A percentile compares a stretch with the other conserved stretches of the same genome.
Evolutionary conservation across 169 alveolate genomes (phyloP).

Genomic region (Pseudocohnilembus persalinus): DNA sequence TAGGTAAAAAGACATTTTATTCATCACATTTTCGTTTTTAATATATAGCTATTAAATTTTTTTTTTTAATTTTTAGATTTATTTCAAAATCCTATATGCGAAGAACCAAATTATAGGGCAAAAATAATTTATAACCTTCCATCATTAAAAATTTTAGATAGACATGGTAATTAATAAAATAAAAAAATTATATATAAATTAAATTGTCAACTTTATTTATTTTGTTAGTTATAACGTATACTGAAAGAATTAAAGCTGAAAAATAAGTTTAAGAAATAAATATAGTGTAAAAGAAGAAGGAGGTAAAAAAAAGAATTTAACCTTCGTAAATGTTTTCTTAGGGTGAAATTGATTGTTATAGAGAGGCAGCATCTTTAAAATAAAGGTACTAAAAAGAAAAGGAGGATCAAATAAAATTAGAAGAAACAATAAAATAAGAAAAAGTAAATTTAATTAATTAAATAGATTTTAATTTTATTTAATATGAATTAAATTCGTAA

Average conservation of each 20-base stretch:
- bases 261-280: slow-evolving; percentile 25
- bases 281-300: slow-evolving; percentile 52
- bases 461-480: slow-evolving; percentile 18
- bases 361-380: slow-evolving; percentile 55
- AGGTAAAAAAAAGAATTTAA: slow-evolving; percentile 39
- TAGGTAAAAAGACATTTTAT: slow-evolving; percentile 20
- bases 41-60: neutral
- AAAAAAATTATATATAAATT: neutral
- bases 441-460: neutral
- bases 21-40: too few species aligned
- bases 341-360: slow-evolving; percentile 66
- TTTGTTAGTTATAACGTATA: slow-evolving; percentile 47
- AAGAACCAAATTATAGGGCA: slow-evolving; percentile 85
- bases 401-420: slow-evolving; percentile 48
- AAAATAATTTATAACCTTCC: slow-evolving; percentile 79
- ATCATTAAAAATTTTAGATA: slow-evolving; percentile 70
- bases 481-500: slow-evolving; percentile 9
- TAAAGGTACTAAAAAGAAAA: slow-evolving; percentile 39
- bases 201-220: slow-evolving; percentile 15
- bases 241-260: slow-evolving; percentile 58
- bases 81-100: slow-evolving; percentile 85
- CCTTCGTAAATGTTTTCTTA: slow-evolving; percentile 59
- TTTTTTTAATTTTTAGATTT: slow-evolving; percentile 51
- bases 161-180: slow-evolving; percentile 47
- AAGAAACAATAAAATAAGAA: slow-evolving; percentile 30